Base-by-base conservation (phyloP, 1,284 basidiomycete genomes). In the Irpex sp. region DNA sequence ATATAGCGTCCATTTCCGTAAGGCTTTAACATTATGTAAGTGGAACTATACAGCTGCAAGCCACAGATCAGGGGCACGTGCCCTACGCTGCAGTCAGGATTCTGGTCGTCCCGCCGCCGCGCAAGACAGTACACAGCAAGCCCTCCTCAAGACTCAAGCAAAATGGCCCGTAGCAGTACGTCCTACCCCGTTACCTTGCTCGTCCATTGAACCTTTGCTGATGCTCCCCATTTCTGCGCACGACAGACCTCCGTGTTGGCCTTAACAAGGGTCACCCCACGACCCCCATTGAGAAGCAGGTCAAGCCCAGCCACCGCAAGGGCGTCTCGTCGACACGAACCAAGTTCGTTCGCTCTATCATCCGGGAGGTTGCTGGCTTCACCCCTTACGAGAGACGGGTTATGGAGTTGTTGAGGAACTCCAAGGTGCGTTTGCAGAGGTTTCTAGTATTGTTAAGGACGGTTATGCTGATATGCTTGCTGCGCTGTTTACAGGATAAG, bases 361-460 rank as follows among this genome's bases (percentile, higher is more conserved):
- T 98, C 72, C 88, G 95, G 70, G 95, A 98, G 83, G 94, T 97
- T 73, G 94, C 90, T 74, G 97, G 97, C 66, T 99, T 98, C 82
- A 94, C 96, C 55, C 93, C 97, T 55, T 99, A 99, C 78, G 97
- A 99, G 86, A 87, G 96, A 74, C 89, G 97, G 69, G 95, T 99
- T 63, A 90, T 99, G 93, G 97, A 99, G 81, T 78, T 99, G 85
- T 81, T 99, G 82, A 89, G 96, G 78, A 99, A 98, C 89, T 97
- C 94, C 68, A 98, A 98, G 85, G 92, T 93, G 73, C 69, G 87
- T 75, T 39, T 47, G 33, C 23, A 33, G 18, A 21, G 12, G 12
- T 48, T 65, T 16, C 19, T 58, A 57, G 57, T 9, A 55, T 19
- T 10, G 39, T 42, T 19, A 47, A 47, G 18, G 52, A 21, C 14